phyloP scores from a whole-genome alignment of 2,329 filamentous ascomycete species.

The Hypoxylon sp. region DNA sequence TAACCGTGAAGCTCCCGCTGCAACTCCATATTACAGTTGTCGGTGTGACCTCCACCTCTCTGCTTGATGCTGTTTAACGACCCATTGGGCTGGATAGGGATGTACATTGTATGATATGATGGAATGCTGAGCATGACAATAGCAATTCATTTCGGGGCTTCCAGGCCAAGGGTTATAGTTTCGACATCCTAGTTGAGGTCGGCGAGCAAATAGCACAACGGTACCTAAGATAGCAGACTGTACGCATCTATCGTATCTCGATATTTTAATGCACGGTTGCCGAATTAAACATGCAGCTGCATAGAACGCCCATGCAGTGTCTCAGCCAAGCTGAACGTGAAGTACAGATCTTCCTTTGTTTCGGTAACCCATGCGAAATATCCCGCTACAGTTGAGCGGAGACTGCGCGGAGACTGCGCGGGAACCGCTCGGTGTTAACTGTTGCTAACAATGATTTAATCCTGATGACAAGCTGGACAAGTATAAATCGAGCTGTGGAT shows the following conservation, averaged over 20 bases:
- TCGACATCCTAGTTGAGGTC: constrained; percentile 31
- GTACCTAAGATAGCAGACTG: constrained; percentile 14
- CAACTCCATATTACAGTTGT: not conserved
- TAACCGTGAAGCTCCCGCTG: constrained; percentile 1
- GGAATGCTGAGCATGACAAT: constrained; percentile 13
- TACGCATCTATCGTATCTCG: constrained; percentile 23
- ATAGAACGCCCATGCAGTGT: constrained; percentile 26
- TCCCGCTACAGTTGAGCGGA: not conserved
- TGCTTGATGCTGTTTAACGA: not conserved
- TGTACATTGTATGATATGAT: constrained; percentile 29
- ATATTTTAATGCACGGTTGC: constrained; percentile 27
- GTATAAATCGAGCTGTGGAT: constrained; percentile 24
- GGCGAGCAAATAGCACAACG: constrained; percentile 32
- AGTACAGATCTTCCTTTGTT: constrained; percentile 17
- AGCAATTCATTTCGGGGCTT: constrained; percentile 14
- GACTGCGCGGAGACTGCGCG: constrained; percentile 15
- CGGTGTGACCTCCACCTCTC: constrained; percentile 1
- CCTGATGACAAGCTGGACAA: not conserved
- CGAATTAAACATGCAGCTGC: constrained; percentile 16
- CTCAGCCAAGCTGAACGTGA: constrained; percentile 35
- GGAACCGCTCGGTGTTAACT: constrained; percentile 1
- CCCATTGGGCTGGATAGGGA: constrained; percentile 16
- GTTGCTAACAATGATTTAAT: constrained; percentile 10
- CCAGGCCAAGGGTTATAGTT: constrained; percentile 11
- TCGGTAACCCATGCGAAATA: constrained; percentile 1